These are phyloP conservation scores for Xanthoconium separans DNA, from an alignment of 1,284 basidiomycete genomes.

Conservation along the genomic window DNA sequence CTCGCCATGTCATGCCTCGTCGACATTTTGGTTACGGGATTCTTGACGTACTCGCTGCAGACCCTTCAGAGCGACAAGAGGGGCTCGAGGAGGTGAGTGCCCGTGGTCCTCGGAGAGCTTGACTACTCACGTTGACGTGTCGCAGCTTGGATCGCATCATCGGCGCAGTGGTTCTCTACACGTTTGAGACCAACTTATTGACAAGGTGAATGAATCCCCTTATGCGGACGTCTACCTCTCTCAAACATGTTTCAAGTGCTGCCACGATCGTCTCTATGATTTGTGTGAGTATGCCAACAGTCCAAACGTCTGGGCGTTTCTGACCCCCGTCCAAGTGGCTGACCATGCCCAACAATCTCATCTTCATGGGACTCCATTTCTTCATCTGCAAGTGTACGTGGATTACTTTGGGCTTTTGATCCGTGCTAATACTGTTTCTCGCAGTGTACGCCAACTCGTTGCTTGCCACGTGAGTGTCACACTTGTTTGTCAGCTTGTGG, in stretches of 20 bases:
- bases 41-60: constrained; percentile 44
- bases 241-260: constrained; percentile 30
- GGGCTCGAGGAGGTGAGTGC: constrained; percentile 24
- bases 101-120: neutral
- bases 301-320: constrained; percentile 9
- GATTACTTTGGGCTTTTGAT: neutral
- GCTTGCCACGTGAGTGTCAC: constrained; percentile 31
- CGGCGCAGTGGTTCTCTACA: constrained; percentile 49
- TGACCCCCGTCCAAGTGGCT: constrained; percentile 42
- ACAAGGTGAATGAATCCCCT: constrained; percentile 39
- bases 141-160: constrained; percentile 47
- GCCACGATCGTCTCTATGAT: constrained; percentile 48
- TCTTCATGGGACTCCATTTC: constrained; percentile 53
- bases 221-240: neutral
- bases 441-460: constrained; percentile 35
- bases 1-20: constrained; percentile 43
- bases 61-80: constrained; percentile 38
- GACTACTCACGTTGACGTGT: neutral
- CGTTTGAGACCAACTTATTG: constrained; percentile 51
- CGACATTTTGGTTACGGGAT: constrained; percentile 48
- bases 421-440: neutral
- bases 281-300: constrained; percentile 38
- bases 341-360: constrained; percentile 44
- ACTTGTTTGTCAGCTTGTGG: neutral
- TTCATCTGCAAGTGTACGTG: constrained; percentile 46